Evolutionary conservation across 305 asterid genomes (phyloP).

Genomic region (Fraxinus latifolia): DNA sequence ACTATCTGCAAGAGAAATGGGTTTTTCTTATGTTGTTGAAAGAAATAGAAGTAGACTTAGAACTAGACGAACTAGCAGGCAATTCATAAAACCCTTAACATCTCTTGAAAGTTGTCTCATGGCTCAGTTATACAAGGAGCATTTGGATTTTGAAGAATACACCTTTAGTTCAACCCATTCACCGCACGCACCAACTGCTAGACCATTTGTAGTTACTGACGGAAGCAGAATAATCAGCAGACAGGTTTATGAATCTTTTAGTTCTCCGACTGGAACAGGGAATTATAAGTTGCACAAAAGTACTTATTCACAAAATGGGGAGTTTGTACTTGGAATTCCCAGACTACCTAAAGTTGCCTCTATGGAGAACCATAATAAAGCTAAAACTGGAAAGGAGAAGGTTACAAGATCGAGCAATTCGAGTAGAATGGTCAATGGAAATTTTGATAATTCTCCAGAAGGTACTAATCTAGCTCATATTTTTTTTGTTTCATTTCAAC

Average conservation of each 20-base stretch:
- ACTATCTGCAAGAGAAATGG: conserved; percentile 39
- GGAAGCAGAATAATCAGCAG: conserved; percentile 55
- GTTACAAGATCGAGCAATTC: conserved; percentile 22
- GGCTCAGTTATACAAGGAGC: conserved; percentile 70
- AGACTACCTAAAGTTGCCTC: conserved; percentile 41
- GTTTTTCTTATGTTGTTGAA: conserved; percentile 45
- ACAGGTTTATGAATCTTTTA: conserved; percentile 29
- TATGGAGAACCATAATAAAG: conserved; percentile 26
- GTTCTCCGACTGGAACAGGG: conserved; percentile 19
- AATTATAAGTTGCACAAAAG: conserved; percentile 26
- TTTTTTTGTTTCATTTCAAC: background rate
- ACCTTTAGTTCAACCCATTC: conserved; percentile 30
- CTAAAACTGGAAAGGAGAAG: conserved; percentile 31
- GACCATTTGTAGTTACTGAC: conserved; percentile 56
- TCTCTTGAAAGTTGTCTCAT: conserved; percentile 81
- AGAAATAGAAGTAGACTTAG: conserved; percentile 48
- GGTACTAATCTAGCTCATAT: conserved; percentile 10
- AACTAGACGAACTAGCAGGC: conserved; percentile 39
- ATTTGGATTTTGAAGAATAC: conserved; percentile 44
- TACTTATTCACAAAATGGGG: conserved; percentile 20
- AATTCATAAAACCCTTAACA: conserved; percentile 45
- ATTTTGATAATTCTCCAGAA: conserved; percentile 37
- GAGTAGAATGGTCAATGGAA: conserved; percentile 22
- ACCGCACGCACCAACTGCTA: conserved; percentile 31
- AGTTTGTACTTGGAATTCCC: conserved; percentile 47